Percentiles rank a stretch among this genome's conserved stretches.
Evolutionary conservation across 257 asterid genomes (phyloP).

Genomic region (Lycium ferocissimum): DNA sequence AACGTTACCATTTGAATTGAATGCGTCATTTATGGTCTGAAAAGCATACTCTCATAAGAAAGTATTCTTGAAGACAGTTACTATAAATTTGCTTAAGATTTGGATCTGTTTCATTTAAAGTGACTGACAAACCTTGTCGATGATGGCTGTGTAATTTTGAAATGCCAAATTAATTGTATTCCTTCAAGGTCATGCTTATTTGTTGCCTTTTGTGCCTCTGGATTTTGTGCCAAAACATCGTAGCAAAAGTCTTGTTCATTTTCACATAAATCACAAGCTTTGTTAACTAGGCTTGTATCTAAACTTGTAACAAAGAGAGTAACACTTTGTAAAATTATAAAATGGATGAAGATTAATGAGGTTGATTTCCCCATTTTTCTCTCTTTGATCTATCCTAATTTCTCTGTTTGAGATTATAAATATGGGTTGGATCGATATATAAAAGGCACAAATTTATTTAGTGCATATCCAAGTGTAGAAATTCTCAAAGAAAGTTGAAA

Average conservation of each 20-base stretch:
- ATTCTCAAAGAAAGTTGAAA: not conserved
- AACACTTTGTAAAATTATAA: not conserved
- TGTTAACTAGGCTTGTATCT: not conserved
- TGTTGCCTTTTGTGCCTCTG: constrained; percentile 10
- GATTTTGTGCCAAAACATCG: too few relatives aligned
- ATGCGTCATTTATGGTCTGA: not conserved
- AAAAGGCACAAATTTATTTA: not conserved
- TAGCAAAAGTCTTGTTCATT: not conserved
- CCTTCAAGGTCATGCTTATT: not conserved
- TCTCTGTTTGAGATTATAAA: not conserved
- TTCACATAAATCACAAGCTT: not conserved
- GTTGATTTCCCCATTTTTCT: not conserved
- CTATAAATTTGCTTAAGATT: not conserved
- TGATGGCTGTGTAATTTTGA: not conserved
- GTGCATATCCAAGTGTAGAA: not conserved
- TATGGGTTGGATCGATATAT: constrained; percentile 11
- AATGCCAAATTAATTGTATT: not conserved
- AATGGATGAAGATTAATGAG: not conserved
- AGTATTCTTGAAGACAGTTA: not conserved
- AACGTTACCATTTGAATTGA: not conserved
- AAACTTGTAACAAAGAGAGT: not conserved
- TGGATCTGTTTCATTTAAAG: not conserved
- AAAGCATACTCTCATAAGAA: not conserved
- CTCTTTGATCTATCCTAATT: not conserved
- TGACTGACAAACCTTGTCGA: not conserved